Percentiles rank a stretch among this genome's conserved stretches.
phyloP scores from a whole-genome alignment of 768 basidiomycete genomes.

The Lactarius sanguifluus region DNA sequence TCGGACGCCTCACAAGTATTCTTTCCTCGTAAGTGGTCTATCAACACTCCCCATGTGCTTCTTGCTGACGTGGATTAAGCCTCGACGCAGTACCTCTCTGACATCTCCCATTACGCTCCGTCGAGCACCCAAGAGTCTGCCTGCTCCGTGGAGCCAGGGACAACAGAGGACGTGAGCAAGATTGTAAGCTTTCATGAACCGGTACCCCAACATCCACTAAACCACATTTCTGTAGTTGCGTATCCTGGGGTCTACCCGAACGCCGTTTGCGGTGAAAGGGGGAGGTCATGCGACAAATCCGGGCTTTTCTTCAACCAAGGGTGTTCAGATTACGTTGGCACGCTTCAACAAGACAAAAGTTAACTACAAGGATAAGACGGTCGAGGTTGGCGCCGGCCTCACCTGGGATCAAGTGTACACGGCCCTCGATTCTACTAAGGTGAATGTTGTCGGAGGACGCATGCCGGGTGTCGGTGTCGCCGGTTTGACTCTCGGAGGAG shows the following conservation, averaged over 20 bases:
- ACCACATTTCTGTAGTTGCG: constrained; percentile 3
- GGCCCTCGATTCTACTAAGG: constrained; percentile 22
- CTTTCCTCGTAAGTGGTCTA: neutral
- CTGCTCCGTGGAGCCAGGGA: constrained; percentile 31
- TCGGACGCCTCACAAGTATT: constrained; percentile 3
- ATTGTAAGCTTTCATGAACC: constrained; percentile 21
- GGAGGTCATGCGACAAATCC: constrained; percentile 33
- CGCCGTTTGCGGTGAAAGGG: constrained; percentile 31
- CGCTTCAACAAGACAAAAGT: constrained; percentile 26
- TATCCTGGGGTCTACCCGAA: constrained; percentile 17
- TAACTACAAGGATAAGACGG: constrained; percentile 19
- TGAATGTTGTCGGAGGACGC: constrained; percentile 33
- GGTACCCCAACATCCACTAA: neutral
- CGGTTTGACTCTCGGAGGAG: constrained; percentile 34
- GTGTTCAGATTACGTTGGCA: constrained; percentile 34
- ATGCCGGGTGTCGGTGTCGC: constrained; percentile 32
- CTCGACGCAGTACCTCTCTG: constrained; percentile 7
- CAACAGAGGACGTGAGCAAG: constrained; percentile 25
- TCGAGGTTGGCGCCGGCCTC: constrained; percentile 31
- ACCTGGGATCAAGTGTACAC: constrained; percentile 35
- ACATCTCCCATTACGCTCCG: constrained; percentile 21
- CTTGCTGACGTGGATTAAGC: constrained; percentile 7
- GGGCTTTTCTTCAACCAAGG: constrained; percentile 33
- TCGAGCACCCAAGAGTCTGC: constrained; percentile 24
- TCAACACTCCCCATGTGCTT: neutral